These are phyloP conservation scores for Pythium pyrilobum DNA, from an alignment of 352 stramenopile species.

Conservation along the genomic window DNA sequence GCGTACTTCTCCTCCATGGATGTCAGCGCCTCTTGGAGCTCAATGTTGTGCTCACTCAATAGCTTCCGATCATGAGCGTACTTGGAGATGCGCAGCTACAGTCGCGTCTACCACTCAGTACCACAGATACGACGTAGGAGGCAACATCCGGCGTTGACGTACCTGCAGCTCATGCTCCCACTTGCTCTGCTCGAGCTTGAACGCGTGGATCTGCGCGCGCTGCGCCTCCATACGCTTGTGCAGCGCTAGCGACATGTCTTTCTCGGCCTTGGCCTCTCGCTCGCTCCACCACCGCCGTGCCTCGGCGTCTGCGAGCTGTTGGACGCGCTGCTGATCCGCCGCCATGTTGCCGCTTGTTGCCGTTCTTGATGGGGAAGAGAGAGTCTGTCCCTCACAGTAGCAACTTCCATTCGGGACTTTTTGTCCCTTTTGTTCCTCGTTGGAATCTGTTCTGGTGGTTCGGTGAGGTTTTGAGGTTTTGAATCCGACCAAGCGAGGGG, in stretches of 20 bases:
- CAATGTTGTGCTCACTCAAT: constrained; percentile 76
- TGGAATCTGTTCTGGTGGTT: constrained; percentile 12
- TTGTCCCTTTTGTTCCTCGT: background rate
- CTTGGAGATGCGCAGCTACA: constrained; percentile 63
- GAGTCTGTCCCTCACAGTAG: too few relatives aligned
- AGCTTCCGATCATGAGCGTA: constrained; percentile 77
- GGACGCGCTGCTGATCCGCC: background rate
- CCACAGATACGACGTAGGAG: too few relatives aligned
- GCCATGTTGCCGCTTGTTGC: constrained; percentile 1
- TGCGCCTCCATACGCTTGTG: constrained; percentile 72
- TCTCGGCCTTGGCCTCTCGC: constrained; percentile 44
- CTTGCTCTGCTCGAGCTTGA: constrained; percentile 80
- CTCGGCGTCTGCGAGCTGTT: constrained; percentile 26
- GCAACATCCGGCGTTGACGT: too few relatives aligned
- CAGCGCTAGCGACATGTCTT: constrained; percentile 40
- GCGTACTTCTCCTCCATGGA: constrained; percentile 42
- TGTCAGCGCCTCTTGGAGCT: constrained; percentile 53
- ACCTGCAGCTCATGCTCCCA: constrained; percentile 77
- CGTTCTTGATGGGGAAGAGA: too few relatives aligned
- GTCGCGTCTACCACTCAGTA: background rate
- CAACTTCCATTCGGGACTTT: too few relatives aligned
- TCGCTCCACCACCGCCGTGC: constrained; percentile 58
- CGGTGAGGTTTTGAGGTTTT: constrained; percentile 26
- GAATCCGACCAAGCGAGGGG: background rate
- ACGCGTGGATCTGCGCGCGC: constrained; percentile 62